Evolutionary conservation across 163 green algal species (phyloP).

Genomic region (Prototheca cutis): DNA sequence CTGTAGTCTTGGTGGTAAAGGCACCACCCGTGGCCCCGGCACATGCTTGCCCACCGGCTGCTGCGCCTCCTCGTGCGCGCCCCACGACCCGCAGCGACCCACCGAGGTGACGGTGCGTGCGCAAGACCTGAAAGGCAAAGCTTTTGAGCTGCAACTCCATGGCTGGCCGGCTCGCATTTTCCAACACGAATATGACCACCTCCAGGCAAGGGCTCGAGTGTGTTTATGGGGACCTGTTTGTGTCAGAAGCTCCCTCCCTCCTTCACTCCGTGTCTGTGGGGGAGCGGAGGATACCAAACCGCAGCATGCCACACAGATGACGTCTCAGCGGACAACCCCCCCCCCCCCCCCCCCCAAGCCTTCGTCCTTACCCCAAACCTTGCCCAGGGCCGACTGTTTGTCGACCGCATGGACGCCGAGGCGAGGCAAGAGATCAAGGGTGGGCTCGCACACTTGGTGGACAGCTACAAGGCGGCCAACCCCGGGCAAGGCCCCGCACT

Average conservation of each 20-base stretch:
- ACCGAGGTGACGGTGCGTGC: constrained; percentile 66
- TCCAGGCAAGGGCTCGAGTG: constrained; percentile 73
- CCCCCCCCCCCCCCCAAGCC: too few relatives aligned
- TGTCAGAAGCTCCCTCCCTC: too few relatives aligned
- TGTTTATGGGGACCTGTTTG: too few relatives aligned
- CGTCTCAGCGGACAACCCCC: too few relatives aligned
- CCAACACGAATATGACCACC: constrained; percentile 96
- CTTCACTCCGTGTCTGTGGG: too few relatives aligned
- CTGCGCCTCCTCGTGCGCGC: too few relatives aligned
- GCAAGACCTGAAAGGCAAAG: constrained; percentile 64
- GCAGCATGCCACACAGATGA: too few relatives aligned
- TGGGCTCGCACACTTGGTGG: not conserved
- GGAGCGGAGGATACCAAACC: too few relatives aligned
- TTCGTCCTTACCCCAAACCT: too few relatives aligned
- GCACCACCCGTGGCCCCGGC: too few relatives aligned
- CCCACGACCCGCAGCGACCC: constrained; percentile 44
- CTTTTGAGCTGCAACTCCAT: constrained; percentile 46
- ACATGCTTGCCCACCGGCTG: too few relatives aligned
- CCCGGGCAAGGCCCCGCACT: not conserved
- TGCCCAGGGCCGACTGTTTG: constrained; percentile 65
- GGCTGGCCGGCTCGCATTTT: constrained; percentile 82
- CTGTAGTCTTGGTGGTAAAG: too few relatives aligned
- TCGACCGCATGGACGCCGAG: constrained; percentile 66
- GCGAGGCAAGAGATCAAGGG: constrained; percentile 24
- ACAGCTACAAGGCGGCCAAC: not conserved